Percentiles rank a stretch among this genome's conserved stretches.
phyloP scores from a whole-genome alignment of 2,329 filamentous ascomycete species.

The Venturia asperata region DNA sequence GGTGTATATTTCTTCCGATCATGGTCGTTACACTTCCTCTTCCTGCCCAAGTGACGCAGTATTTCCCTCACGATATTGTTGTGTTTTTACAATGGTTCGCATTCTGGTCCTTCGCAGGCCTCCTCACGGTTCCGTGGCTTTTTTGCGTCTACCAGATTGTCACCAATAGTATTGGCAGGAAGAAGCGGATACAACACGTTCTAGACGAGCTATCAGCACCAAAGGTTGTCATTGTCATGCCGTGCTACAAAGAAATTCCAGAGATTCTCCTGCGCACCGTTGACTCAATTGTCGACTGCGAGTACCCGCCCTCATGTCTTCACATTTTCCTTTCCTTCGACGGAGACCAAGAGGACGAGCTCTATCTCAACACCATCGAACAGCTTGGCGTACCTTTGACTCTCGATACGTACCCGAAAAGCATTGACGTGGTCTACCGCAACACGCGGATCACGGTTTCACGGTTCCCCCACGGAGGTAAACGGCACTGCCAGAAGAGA shows the following conservation, averaged over 20 bases:
- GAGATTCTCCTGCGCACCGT: conserved; percentile 77
- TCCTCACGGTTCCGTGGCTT: conserved; percentile 83
- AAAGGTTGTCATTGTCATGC: conserved; percentile 95
- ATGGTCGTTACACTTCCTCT: conserved; percentile 91
- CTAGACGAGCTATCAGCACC: conserved; percentile 80
- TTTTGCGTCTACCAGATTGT: conserved; percentile 90
- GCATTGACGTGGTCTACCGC: conserved; percentile 83
- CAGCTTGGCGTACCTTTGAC: conserved; percentile 74
- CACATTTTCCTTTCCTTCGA: conserved; percentile 96
- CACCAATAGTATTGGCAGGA: conserved; percentile 75
- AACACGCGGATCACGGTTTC: conserved; percentile 82
- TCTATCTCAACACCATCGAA: conserved; percentile 80
- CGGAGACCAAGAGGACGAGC: conserved; percentile 78
- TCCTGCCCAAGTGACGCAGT: conserved; percentile 60
- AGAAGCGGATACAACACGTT: conserved; percentile 72
- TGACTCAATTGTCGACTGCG: conserved; percentile 86
- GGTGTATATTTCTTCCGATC: conserved; percentile 79
- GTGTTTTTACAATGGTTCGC: conserved; percentile 82
- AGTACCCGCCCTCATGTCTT: conserved; percentile 85
- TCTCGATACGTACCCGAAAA: conserved; percentile 72
- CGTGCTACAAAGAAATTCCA: conserved; percentile 87
- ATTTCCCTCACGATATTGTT: conserved; percentile 66
- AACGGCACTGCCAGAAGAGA: conserved; percentile 85
- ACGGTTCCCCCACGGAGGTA: conserved; percentile 86
- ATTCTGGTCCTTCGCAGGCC: conserved; percentile 83